A percentile compares a stretch with the other conserved stretches of the same genome.
Conservation (phyloP, 495 filamentous ascomycete species). For the Cryomyces minteri region DNA sequence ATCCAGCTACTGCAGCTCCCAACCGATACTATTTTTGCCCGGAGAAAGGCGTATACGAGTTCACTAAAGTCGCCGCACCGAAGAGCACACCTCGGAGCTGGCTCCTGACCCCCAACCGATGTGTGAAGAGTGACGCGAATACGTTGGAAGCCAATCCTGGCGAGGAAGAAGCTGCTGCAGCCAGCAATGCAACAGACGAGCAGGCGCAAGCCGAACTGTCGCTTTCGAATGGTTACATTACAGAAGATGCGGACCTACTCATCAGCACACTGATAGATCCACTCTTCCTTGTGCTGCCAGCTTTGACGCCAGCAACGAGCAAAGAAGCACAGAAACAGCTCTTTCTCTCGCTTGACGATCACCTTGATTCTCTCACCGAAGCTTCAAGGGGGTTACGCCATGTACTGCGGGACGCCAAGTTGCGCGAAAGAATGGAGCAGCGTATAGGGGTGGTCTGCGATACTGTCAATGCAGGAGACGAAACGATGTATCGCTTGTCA, state of each 20-base stretch:
- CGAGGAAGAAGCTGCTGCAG: conserved; percentile 4
- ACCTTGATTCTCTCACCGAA: background rate
- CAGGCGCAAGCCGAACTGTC: background rate
- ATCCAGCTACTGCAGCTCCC: conserved; percentile 49
- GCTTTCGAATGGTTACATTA: conserved; percentile 25
- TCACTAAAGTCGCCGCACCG: conserved; percentile 56
- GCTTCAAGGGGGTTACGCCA: too few relatives aligned
- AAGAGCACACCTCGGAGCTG: conserved; percentile 43
- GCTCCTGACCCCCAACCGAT: conserved; percentile 32
- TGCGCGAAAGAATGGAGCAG: conserved; percentile 23
- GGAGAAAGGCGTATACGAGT: conserved; percentile 64
- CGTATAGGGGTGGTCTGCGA: conserved; percentile 56
- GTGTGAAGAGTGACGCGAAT: conserved; percentile 2
- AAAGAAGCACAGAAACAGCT: background rate
- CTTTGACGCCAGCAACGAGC: background rate
- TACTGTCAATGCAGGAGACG: conserved; percentile 59
- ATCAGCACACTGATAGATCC: conserved; percentile 72
- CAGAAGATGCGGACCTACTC: conserved; percentile 49
- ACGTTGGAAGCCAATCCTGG: conserved; percentile 1
- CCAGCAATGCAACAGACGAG: background rate
- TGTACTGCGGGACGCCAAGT: conserved; percentile 29
- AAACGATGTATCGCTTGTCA: conserved; percentile 63
- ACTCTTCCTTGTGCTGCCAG: conserved; percentile 64
- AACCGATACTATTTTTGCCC: conserved; percentile 70
- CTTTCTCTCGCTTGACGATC: background rate